These are phyloP conservation scores for Microcyclospora pomicola DNA, from an alignment of 2,329 filamentous ascomycete species.

Conservation along the genomic window DNA sequence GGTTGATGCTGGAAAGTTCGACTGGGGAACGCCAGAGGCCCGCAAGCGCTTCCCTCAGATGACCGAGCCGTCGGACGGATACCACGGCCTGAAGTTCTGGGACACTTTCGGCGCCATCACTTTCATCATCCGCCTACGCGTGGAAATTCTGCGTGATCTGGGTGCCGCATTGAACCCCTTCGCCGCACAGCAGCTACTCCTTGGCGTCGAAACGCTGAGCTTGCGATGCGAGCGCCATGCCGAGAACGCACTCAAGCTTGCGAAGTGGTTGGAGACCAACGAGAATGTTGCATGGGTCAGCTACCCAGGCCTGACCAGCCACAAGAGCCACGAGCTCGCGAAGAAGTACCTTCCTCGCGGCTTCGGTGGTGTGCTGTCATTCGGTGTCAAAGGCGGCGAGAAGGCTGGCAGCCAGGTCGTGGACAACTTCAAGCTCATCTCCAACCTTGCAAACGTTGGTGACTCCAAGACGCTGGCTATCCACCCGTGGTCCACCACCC, in stretches of 20 bases:
- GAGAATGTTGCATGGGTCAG: slow-evolving; percentile 83
- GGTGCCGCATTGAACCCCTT: slow-evolving; percentile 78
- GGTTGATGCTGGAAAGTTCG: slow-evolving; percentile 79
- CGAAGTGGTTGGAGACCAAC: slow-evolving; percentile 70
- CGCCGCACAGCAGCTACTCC: slow-evolving; percentile 77
- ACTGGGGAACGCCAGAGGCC: slow-evolving; percentile 67
- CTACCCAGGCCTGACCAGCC: slow-evolving; percentile 76
- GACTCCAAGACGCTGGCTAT: slow-evolving; percentile 92
- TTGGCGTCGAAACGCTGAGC: slow-evolving; percentile 81
- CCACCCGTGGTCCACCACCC: slow-evolving; percentile 89
- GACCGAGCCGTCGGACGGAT: slow-evolving; percentile 73
- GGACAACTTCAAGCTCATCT: slow-evolving; percentile 88
- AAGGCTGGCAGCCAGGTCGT: slow-evolving; percentile 77
- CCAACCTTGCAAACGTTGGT: slow-evolving; percentile 90
- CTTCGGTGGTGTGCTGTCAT: slow-evolving; percentile 80
- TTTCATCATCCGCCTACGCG: slow-evolving; percentile 72
- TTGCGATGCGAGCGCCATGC: slow-evolving; percentile 78
- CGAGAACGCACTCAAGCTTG: slow-evolving; percentile 65
- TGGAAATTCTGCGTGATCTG: slow-evolving; percentile 81
- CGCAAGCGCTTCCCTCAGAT: slow-evolving; percentile 73
- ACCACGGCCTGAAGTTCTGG: slow-evolving; percentile 89
- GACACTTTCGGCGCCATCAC: slow-evolving; percentile 75
- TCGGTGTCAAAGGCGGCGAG: slow-evolving; percentile 82
- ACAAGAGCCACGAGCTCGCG: slow-evolving; percentile 63
- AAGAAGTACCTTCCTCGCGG: slow-evolving; percentile 78